These are phyloP conservation scores for Candida glaebosa DNA, from an alignment of 805 yeast genomes.

Conservation along the genomic window DNA sequence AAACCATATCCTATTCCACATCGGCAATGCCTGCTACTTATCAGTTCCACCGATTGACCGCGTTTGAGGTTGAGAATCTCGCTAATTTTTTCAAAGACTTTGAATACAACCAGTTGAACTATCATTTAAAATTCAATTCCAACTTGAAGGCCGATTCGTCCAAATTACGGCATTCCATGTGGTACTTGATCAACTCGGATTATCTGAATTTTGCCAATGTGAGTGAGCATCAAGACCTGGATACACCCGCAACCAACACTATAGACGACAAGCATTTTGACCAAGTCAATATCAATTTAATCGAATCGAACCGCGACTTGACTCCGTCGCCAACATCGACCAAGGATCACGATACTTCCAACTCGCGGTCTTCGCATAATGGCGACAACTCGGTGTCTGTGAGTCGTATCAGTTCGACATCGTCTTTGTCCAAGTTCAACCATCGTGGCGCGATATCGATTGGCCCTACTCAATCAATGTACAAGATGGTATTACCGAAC, in stretches of 20 bases:
- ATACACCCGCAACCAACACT: not conserved
- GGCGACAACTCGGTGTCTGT: not conserved
- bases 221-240: no score
- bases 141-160: conserved; percentile 18
- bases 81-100: conserved; percentile 16
- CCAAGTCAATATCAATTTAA: not conserved
- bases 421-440: not conserved
- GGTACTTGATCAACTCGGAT: conserved; percentile 27
- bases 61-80: conserved; percentile 23
- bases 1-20: not conserved
- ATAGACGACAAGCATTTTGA: not conserved
- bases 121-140: conserved; percentile 6
- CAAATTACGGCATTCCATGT: conserved; percentile 26
- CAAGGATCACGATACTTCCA: not conserved
- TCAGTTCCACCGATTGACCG: conserved; percentile 11
- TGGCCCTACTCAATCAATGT: not conserved
- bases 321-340: conserved; percentile 3
- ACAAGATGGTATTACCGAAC: conserved; percentile 15
- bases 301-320: not conserved
- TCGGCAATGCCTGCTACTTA: conserved; percentile 1
- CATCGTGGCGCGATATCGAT: not conserved
- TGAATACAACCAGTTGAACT: conserved; percentile 18
- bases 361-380: not conserved
- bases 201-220: conserved; percentile 8
- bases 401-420: not conserved